Evolutionary conservation across 257 asterid genomes (phyloP), one percentile per base, ranked within the genome.

Genomic region (Verbascum thapsus): DNA sequence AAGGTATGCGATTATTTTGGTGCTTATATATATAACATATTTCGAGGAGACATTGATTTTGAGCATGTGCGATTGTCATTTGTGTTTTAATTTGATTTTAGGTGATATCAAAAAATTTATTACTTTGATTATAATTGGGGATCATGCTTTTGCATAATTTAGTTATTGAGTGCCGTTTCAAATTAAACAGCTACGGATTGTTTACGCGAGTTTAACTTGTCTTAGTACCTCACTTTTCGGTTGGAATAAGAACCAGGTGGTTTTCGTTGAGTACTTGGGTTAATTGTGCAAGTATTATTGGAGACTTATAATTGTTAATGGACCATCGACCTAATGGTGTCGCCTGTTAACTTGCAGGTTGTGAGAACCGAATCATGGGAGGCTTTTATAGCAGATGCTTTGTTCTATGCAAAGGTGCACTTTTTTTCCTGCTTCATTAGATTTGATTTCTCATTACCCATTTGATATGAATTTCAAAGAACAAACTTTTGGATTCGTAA

Each of bases 311-410:
- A 8, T 34, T 51, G 18, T 18, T 45, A 58, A 60, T 10, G 1
- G 23, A 55, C 10, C 13, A 47, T 58, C n/a, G n/a, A n/a, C 16
- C 34, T 71, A 20, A 22, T 61, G 44, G 34, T 51, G 34, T 7
- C 3, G 7, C n/a, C n/a, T 50, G 69, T 70, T 78, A 56, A 48
- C 68, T 70, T 63, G 77, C 86, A 92, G 99, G 72, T 77, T 45
- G 95, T 87, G 7, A 87, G 71, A 81, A 80, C 83, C 12, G 99
- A 92, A 76, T 82, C 97, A 20, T 92, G 99, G 99, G 92, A 92
- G 76, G 75, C 82, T 44, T 86, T 80, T 73, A 74, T 85, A 32
- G 78, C 71, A 11, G 94, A 83, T 72, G 53, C 81, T 22, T 72
- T 92, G 16, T 76, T 89, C 50, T 87, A 66, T 78, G 95, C 91